Conservation (phyloP, 176 grass and related monocot genomes). For the Zizania latifolia region DNA sequence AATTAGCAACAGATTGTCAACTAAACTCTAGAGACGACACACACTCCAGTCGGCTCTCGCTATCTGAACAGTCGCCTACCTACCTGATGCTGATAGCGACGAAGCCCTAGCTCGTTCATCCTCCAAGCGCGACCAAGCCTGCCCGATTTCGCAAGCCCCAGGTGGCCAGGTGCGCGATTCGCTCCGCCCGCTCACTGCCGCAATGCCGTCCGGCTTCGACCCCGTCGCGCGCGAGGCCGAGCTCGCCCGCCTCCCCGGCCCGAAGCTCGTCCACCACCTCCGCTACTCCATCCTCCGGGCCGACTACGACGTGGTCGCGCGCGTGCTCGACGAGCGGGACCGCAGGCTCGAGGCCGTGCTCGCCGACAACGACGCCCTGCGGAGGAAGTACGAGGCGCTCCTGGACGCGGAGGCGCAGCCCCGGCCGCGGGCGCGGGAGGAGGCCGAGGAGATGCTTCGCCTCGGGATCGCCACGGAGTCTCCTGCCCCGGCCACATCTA, state of each 20-base stretch:
- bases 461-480: background rate
- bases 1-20: too few relatives aligned
- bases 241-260: slow-evolving; percentile 20
- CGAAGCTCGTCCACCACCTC: slow-evolving; percentile 16
- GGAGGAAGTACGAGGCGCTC: background rate
- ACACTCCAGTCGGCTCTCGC: too few relatives aligned
- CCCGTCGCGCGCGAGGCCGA: background rate
- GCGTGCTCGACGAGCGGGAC: slow-evolving; percentile 38
- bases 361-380: background rate
- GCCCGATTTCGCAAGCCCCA: too few relatives aligned
- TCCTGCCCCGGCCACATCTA: background rate
- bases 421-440: background rate
- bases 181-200: background rate
- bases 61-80: too few relatives aligned
- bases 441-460: background rate
- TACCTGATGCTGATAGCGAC: too few relatives aligned
- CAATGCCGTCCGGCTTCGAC: background rate
- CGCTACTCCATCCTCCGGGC: background rate
- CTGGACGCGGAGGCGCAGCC: background rate
- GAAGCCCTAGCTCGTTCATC: too few relatives aligned
- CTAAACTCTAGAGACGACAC: too few relatives aligned
- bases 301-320: slow-evolving; percentile 23
- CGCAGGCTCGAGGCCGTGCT: background rate
- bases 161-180: too few relatives aligned
- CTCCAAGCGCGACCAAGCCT: too few relatives aligned